These are phyloP conservation scores for Yamadazyma takamatsuzukensis DNA, from an alignment of 805 yeast genomes.

Conservation along the genomic window DNA sequence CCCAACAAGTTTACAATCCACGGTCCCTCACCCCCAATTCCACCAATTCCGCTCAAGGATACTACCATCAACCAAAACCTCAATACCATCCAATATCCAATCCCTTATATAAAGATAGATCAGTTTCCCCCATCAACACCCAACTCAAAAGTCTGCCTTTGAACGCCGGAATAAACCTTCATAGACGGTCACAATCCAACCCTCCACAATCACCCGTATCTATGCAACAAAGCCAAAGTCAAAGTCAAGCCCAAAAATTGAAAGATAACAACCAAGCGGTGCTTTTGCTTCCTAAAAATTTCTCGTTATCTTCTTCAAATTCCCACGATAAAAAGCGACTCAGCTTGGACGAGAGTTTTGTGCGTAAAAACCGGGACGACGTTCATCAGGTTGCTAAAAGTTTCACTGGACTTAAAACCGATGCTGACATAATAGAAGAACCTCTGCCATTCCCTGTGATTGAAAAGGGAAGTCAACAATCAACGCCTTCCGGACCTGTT, in stretches of 20 bases:
- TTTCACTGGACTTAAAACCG: no score
- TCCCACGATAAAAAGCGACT: constrained; percentile 20
- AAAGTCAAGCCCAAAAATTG: constrained; percentile 2
- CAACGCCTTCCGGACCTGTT: no score
- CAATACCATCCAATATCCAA: constrained; percentile 17
- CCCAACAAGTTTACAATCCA: constrained; percentile 4
- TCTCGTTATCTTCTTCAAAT: constrained; percentile 20
- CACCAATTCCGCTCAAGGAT: constrained; percentile 11
- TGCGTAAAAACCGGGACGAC: constrained; percentile 7
- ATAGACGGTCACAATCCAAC: constrained; percentile 32
- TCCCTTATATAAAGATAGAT: constrained; percentile 18
- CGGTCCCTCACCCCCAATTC: constrained; percentile 14
- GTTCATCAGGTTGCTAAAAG: no score
- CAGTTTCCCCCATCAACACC: constrained; percentile 21
- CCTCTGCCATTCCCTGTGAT: no score
- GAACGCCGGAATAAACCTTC: constrained; percentile 14
- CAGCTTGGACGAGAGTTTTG: constrained; percentile 20
- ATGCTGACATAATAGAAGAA: no score
- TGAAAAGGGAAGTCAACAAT: no score
- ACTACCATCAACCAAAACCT: constrained; percentile 34
- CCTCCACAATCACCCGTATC: constrained; percentile 21
- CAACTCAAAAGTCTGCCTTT: constrained; percentile 14
- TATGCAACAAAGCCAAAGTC: constrained; percentile 11
- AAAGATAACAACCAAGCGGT: constrained; percentile 40
- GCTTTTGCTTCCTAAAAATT: constrained; percentile 47